A percentile compares a stretch with the other conserved stretches of the same genome.
Conservation (phyloP, 2,329 filamentous ascomycete species). For the Grosmannia serpens region DNA sequence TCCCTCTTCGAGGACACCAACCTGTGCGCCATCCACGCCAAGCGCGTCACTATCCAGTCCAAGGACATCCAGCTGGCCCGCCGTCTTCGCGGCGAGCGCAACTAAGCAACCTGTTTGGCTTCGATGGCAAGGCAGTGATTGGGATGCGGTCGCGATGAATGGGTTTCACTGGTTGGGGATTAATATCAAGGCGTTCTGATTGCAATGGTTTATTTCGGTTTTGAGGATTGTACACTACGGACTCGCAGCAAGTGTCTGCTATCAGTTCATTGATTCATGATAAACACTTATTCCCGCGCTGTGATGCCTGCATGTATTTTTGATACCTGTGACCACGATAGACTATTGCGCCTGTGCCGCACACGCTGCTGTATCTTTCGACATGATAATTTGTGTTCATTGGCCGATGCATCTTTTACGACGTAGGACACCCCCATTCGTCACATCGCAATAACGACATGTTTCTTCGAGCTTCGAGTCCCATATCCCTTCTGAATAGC, state of each 20-base stretch:
- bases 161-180: slow-evolving; percentile 18
- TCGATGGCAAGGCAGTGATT: slow-evolving; percentile 22
- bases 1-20: slow-evolving; percentile 98
- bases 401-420: too few species aligned
- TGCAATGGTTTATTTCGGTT: slow-evolving; percentile 25
- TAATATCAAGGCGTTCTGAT: slow-evolving; percentile 33
- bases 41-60: slow-evolving; percentile 95
- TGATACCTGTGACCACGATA: not conserved
- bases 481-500: not conserved
- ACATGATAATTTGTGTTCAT: too few species aligned
- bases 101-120: slow-evolving; percentile 43
- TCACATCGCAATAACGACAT: not conserved
- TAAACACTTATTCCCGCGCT: slow-evolving; percentile 12
- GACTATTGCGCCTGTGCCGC: too few species aligned
- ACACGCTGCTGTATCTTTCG: too few species aligned
- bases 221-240: slow-evolving; percentile 32
- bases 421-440: too few species aligned
- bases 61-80: slow-evolving; percentile 97
- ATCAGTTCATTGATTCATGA: slow-evolving; percentile 12
- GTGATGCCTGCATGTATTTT: too few species aligned
- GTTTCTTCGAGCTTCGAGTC: not conserved
- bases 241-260: slow-evolving; percentile 11
- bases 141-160: slow-evolving; percentile 1
- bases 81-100: slow-evolving; percentile 87
- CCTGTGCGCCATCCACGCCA: slow-evolving; percentile 96